Evolutionary conservation across 2,329 filamentous ascomycete genomes (phyloP).

Genomic region (Blastomyces gilchristii): DNA sequence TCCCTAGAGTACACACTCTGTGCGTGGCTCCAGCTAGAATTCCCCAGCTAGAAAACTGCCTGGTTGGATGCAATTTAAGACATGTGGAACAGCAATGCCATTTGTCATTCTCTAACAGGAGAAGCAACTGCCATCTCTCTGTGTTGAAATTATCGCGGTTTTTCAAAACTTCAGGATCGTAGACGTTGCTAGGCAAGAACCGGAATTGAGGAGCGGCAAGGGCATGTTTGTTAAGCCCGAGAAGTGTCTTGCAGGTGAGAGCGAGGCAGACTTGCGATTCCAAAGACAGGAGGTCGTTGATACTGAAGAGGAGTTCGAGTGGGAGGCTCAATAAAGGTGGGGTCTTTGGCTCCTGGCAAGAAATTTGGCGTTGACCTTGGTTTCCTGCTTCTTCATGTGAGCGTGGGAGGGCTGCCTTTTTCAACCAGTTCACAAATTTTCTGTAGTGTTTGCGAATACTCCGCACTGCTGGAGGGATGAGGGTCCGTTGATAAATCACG

Average conservation of each 20-base stretch:
- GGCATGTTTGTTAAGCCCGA: not conserved
- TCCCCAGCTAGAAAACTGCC: not conserved
- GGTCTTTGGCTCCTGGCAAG: not conserved
- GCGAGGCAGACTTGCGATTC: conserved; percentile 3
- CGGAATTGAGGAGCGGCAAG: not conserved
- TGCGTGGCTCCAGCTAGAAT: not conserved
- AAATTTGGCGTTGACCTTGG: not conserved
- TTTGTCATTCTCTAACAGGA: conserved; percentile 1
- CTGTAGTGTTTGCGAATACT: not conserved
- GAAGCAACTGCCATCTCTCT: conserved; percentile 4
- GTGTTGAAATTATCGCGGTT: not conserved
- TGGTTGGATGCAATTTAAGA: conserved; percentile 2
- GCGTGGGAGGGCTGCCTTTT: not conserved
- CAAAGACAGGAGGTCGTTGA: conserved; percentile 3
- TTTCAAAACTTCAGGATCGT: not conserved
- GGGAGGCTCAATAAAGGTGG: conserved; percentile 3
- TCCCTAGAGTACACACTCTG: conserved; percentile 3
- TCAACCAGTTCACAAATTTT: not conserved
- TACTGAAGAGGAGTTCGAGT: conserved; percentile 1
- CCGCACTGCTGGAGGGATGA: not conserved
- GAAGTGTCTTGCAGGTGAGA: conserved; percentile 4
- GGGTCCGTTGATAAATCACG: not conserved
- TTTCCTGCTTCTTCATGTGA: not conserved
- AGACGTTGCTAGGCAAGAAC: not conserved
- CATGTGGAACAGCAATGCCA: conserved; percentile 5